Evolutionary conservation across 2,329 filamentous ascomycete genomes (phyloP), one percentile per base, ranked within the genome.

Genomic region (Sporothrix mexicana): DNA sequence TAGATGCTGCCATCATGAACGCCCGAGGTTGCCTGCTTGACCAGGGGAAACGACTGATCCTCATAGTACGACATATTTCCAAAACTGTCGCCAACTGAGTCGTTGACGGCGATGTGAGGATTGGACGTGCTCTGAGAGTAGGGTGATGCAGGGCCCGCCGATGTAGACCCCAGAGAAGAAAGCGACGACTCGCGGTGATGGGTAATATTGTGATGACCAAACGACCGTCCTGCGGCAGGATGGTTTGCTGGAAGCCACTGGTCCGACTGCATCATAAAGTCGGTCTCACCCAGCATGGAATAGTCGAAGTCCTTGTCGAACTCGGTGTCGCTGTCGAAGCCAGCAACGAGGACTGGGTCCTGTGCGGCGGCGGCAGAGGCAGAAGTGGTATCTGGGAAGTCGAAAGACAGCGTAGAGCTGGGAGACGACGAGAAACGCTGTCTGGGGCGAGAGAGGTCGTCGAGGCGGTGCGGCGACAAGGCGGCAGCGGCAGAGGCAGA

Each of bases 111-210:
- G 68, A 91, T 88, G 9, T 89, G 87, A 2, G 88, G 88, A 74
- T 89, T 88, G 51, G 87, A 84, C 1, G 83, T 86, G 77, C 83
- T 88, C 73, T 85, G 82, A 53, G 84, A 85, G 78, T 84, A 90
- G 3, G 88, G 88, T 20, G 89, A 91, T 0, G 85, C 83, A 20
- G 88, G 88, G n/a, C 86, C 87, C 36, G 87, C 84, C 0, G 88
- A 90, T 49, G 86, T 84, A 0, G 88, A 90, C 12, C 87, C 88
- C 55, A 90, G 77, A 0, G 89, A 90, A 0, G 88, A 90, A 51
- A 89, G 81, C 7, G 88, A 90, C 1, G 88, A 88, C 75, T 90
- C 88, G 76, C 88, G 86, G 62, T 90, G 84, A 77, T 91, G 88
- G 36, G 83, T 77, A 51, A 83, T 78, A 17, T 23, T 62, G 45